Evolutionary conservation across 2,329 filamentous ascomycete species (phyloP).

Genomic region (Sporothrix brasiliensis): DNA sequence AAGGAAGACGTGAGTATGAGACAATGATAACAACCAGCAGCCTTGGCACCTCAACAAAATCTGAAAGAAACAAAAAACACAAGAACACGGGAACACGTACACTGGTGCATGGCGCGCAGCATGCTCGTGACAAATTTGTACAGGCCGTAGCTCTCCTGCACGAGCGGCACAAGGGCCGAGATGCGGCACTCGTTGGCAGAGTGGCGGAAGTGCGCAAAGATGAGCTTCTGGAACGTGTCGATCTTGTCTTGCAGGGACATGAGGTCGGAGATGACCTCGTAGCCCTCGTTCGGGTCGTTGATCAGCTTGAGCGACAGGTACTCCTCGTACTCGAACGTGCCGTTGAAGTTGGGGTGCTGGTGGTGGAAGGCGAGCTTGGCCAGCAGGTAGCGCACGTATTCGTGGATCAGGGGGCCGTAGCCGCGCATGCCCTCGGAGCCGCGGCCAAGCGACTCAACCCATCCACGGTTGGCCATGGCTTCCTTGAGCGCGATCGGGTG

Average conservation of each 20-base stretch:
- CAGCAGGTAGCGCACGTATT: conserved; percentile 95
- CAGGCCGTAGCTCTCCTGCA: conserved; percentile 97
- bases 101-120: conserved; percentile 95
- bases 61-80: neutral
- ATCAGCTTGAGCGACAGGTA: conserved; percentile 98
- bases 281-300: conserved; percentile 97
- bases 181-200: conserved; percentile 95
- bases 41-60: conserved; percentile 26
- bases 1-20: conserved; percentile 34
- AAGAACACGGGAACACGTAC: conserved; percentile 58
- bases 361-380: conserved; percentile 96
- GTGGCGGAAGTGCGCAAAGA: conserved; percentile 93
- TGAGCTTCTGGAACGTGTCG: conserved; percentile 96
- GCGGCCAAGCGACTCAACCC: conserved; percentile 90
- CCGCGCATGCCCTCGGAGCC: conserved; percentile 86
- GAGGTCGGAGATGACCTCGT: conserved; percentile 93
- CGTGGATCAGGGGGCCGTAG: conserved; percentile 88
- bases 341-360: conserved; percentile 97
- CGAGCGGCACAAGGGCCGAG: conserved; percentile 86
- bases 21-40: neutral
- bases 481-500: conserved; percentile 86
- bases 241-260: conserved; percentile 98
- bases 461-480: conserved; percentile 82
- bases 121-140: conserved; percentile 99
- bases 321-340: conserved; percentile 97